These are phyloP conservation scores for Cochlearia excelsa DNA, from an alignment of 345 rosid species.

Conservation along the genomic window DNA sequence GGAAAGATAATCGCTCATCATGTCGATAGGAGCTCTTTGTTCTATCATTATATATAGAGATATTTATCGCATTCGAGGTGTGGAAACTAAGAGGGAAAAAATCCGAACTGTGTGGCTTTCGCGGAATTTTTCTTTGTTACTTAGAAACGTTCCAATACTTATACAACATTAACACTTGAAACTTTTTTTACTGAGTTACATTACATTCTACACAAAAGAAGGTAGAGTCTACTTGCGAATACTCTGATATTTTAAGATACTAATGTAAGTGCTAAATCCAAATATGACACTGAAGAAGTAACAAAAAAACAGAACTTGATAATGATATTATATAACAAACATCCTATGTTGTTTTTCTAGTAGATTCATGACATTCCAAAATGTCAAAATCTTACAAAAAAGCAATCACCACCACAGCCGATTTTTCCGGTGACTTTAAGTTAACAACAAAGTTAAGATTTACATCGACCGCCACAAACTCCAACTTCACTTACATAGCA, in stretches of 20 bases:
- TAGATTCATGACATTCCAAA: neutral
- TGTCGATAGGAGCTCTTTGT: conserved; percentile 26
- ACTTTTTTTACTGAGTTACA: no score
- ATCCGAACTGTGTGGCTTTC: neutral
- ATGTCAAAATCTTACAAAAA: neutral
- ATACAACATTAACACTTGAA: no score
- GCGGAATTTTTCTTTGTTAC: conserved; percentile 9
- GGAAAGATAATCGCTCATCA: conserved; percentile 32
- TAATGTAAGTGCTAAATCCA: no score
- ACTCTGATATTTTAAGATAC: no score
- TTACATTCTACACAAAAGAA: conserved; percentile 1
- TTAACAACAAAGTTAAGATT: neutral
- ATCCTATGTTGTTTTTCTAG: neutral
- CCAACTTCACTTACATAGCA: neutral
- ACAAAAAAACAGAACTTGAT: neutral
- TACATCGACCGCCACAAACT: neutral
- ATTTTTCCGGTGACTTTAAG: neutral
- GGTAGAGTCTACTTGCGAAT: neutral
- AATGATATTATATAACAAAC: neutral
- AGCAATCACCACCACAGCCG: neutral
- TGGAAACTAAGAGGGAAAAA: neutral
- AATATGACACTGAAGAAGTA: no score
- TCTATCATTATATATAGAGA: conserved; percentile 20
- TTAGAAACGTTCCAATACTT: conserved; percentile 23
- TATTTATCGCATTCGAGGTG: conserved; percentile 17